A percentile compares a stretch with the other conserved stretches of the same genome.
phyloP scores from a whole-genome alignment of 805 yeast species.

The Wickerhamiella allomyrinae region DNA sequence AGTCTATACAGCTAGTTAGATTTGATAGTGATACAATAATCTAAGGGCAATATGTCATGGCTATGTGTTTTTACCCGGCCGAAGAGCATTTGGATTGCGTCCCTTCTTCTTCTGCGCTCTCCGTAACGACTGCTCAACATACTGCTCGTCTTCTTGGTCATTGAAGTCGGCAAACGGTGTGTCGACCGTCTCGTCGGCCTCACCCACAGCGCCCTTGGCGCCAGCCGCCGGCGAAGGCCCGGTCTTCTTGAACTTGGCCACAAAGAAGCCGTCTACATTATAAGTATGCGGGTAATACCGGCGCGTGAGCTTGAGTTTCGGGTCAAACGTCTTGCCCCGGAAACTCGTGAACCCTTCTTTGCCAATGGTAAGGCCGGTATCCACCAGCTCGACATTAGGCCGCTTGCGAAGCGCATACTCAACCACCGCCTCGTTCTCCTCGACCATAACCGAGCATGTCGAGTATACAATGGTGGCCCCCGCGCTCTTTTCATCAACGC shows the following conservation, averaged over 20 bases:
- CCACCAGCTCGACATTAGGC: conserved; percentile 90
- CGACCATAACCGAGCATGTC: conserved; percentile 96
- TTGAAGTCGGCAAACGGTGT: conserved; percentile 79
- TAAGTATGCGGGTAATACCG: conserved; percentile 97
- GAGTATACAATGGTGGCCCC: conserved; percentile 84
- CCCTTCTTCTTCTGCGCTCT: conserved; percentile 24
- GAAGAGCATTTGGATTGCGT: conserved; percentile 18
- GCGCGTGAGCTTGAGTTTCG: conserved; percentile 65
- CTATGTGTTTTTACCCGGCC: conserved; percentile 14
- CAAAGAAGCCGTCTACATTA: conserved; percentile 96
- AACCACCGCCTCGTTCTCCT: conserved; percentile 97
- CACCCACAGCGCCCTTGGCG: conserved; percentile 86
- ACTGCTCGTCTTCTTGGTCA: conserved; percentile 55
- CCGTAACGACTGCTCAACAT: conserved; percentile 44
- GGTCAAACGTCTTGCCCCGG: conserved; percentile 83
- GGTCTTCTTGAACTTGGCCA: conserved; percentile 87
- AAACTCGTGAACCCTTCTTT: conserved; percentile 88
- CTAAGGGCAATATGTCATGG: background rate
- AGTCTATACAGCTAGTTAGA: too few species aligned
- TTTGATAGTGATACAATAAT: too few species aligned
- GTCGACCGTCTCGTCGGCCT: conserved; percentile 62
- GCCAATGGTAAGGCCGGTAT: conserved; percentile 84
- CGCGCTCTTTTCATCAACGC: conserved; percentile 81
- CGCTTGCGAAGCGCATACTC: conserved; percentile 92
- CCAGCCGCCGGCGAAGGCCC: conserved; percentile 76